phyloP scores from a whole-genome alignment of 116 monocot species.

The Iris pallida region DNA sequence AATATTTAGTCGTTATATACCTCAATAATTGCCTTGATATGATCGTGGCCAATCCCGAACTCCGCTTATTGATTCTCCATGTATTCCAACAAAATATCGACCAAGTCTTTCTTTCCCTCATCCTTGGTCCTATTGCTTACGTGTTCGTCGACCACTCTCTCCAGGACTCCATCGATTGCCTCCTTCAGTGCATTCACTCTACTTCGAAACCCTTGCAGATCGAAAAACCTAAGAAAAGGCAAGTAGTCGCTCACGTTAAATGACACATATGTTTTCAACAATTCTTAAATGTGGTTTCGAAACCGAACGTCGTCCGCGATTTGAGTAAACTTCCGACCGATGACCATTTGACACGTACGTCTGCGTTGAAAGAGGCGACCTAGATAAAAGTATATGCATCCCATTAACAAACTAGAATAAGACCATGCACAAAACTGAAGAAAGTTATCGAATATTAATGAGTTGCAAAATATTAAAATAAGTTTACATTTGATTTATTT shows the following conservation, averaged over 20 bases:
- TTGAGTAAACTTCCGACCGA: too few relatives aligned
- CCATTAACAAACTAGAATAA: too few relatives aligned
- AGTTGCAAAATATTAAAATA: too few relatives aligned
- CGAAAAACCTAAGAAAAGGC: slow-evolving; percentile 35
- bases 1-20: neutral
- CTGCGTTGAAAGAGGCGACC: too few relatives aligned
- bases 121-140: neutral
- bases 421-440: too few relatives aligned
- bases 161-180: slow-evolving; percentile 16
- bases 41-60: neutral
- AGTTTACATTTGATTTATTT: too few relatives aligned
- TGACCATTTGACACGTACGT: too few relatives aligned
- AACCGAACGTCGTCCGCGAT: slow-evolving; percentile 24
- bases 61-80: slow-evolving; percentile 8
- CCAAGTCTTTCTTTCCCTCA: neutral
- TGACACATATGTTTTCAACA: slow-evolving; percentile 37
- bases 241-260: slow-evolving; percentile 60
- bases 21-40: slow-evolving; percentile 25
- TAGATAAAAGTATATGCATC: too few relatives aligned
- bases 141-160: slow-evolving; percentile 19
- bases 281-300: slow-evolving; percentile 51
- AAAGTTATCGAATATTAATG: too few relatives aligned
- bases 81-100: slow-evolving; percentile 4
- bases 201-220: slow-evolving; percentile 39
- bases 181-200: slow-evolving; percentile 20